Percentiles rank a stretch among this genome's conserved stretches.
These are phyloP conservation scores for Fonsecaea multimorphosa DNA, from an alignment of 2,329 filamentous ascomycete species.

Conservation along the genomic window DNA sequence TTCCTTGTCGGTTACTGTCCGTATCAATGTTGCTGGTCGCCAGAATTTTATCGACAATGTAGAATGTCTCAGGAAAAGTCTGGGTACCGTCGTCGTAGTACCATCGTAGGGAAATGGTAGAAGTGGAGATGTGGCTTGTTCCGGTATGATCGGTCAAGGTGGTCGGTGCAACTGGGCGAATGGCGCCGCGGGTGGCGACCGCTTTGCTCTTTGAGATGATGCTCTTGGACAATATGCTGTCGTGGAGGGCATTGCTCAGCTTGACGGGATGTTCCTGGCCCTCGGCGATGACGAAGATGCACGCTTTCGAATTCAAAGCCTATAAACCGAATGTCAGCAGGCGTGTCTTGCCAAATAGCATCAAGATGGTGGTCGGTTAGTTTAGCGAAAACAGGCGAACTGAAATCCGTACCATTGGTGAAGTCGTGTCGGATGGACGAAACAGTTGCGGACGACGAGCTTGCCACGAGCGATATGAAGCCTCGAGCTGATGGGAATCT, in stretches of 20 bases:
- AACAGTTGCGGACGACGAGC: constrained; percentile 33
- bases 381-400: neutral
- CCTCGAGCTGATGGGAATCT: constrained; percentile 22
- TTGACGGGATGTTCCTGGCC: constrained; percentile 32
- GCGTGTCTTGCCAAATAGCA: neutral
- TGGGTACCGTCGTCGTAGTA: constrained; percentile 34
- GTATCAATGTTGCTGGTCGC: neutral
- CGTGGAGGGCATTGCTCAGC: constrained; percentile 27
- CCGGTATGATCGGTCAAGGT: constrained; percentile 29
- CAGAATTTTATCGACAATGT: constrained; percentile 31
- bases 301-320: constrained; percentile 10
- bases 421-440: constrained; percentile 22
- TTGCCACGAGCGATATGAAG: constrained; percentile 37
- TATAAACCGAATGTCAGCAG: neutral
- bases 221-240: constrained; percentile 22
- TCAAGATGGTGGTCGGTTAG: neutral
- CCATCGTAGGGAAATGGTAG: constrained; percentile 34
- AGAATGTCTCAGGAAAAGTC: constrained; percentile 34
- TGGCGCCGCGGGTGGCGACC: constrained; percentile 23
- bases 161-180: constrained; percentile 14
- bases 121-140: constrained; percentile 19
- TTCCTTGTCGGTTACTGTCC: neutral
- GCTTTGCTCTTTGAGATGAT: constrained; percentile 32
- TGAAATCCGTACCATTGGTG: constrained; percentile 29
- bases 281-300: constrained; percentile 34